Base-by-base conservation (phyloP, 1,139 yeast genomes). In the Casaregolazyma lundiana region DNA sequence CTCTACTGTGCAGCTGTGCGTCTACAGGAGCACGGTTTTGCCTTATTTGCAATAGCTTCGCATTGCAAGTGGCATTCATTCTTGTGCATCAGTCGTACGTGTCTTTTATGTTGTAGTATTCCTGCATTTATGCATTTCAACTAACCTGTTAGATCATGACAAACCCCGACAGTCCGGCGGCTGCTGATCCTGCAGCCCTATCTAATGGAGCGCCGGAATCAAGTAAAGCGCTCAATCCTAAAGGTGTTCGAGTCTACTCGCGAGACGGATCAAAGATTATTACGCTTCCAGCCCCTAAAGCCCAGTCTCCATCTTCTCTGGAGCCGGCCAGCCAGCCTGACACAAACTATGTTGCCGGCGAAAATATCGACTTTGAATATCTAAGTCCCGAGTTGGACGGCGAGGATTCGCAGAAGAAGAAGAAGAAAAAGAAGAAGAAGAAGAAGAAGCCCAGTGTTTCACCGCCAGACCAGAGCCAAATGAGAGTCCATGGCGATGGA, bases 281-380 rank as follows among this genome's bases (percentile, higher is more conserved):
- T 3, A 34, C 39, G 2, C 38, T 41, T 22, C 44, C 44, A 13
- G 24, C 34, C 9, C 21, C 35, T 6, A 39, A 39, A 18, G 20
- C 36, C n/a, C 11, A 17, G 26, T 8, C 36, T 6, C 15, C 35
- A 18, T 21, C 38, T 11, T 19, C 20, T 35, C n/a, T 17, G 13
- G 36, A 38, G 7, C 15, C 36, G 11, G 6, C 32, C 16, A 42
- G 32, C 13, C 32, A 32, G 17, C 57, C 50, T n/a, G 59, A 53
- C 41, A 53, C 51, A 44, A 64, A 63, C 49, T 68, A 64, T 46
- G 69, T 73, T 17, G 71, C 73, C 11, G 89, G 88, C 16, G 75
- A 78, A 49, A 75, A 75, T 60, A 73, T 81, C 37, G 80, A 78
- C 57, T 81, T 82, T 61, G 85, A 81, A 55, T 79, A 79, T 50